Percentiles rank a stretch among this genome's conserved stretches.
These are phyloP conservation scores for Manihot esculenta DNA, from an alignment of 441 rosid genomes.

Conservation along the genomic window DNA sequence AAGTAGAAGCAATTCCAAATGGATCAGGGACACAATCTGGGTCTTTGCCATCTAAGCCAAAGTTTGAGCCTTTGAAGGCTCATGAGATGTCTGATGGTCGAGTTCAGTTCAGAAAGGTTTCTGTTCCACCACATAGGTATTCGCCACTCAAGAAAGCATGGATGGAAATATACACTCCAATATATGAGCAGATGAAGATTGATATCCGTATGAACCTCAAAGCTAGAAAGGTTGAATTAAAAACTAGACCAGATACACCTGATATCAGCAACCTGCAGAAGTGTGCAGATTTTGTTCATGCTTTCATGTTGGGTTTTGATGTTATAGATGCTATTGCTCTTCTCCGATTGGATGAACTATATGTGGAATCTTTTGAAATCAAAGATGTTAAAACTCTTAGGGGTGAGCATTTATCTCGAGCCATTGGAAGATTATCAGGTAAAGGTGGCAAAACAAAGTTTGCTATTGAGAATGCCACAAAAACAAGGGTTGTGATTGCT, in stretches of 20 bases:
- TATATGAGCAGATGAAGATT: slow-evolving; percentile 73
- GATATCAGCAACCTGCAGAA: slow-evolving; percentile 61
- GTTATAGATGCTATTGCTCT: slow-evolving; percentile 66
- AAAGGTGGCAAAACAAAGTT: slow-evolving; percentile 84
- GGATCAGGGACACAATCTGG: background rate
- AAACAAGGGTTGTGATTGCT: slow-evolving; percentile 74
- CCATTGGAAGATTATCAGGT: slow-evolving; percentile 78
- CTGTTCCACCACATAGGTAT: slow-evolving; percentile 77
- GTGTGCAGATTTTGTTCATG: slow-evolving; percentile 79
- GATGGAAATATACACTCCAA: slow-evolving; percentile 70
- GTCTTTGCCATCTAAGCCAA: slow-evolving; percentile 50
- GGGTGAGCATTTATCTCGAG: slow-evolving; percentile 82
- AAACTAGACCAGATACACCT: slow-evolving; percentile 71
- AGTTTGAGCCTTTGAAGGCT: slow-evolving; percentile 61
- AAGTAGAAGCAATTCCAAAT: slow-evolving; percentile 31
- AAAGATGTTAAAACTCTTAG: slow-evolving; percentile 82
- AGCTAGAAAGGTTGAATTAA: slow-evolving; percentile 67
- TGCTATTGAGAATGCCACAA: slow-evolving; percentile 79
- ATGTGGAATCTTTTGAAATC: slow-evolving; percentile 80
- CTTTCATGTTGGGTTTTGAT: slow-evolving; percentile 85
- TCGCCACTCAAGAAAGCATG: slow-evolving; percentile 76
- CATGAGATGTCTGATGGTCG: slow-evolving; percentile 78
- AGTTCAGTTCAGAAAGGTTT: slow-evolving; percentile 62
- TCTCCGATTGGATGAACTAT: slow-evolving; percentile 73
- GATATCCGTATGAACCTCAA: slow-evolving; percentile 83